Evolutionary conservation across 306 rosid species (phyloP), one percentile per base, ranked within the genome.

Genomic region (Ammopiptanthus mongolicus): DNA sequence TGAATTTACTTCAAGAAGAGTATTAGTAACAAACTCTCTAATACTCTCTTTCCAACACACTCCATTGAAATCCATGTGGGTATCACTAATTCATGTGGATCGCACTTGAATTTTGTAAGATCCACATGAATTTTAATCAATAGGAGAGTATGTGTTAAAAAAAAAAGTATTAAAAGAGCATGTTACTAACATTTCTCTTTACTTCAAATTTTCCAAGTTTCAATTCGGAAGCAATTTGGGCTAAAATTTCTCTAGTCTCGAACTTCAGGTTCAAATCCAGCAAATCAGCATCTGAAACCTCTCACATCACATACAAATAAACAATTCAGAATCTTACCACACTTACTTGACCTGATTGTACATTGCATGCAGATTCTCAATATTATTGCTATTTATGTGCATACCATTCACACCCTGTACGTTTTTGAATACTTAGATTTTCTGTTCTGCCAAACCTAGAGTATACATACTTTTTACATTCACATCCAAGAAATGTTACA

Each of bases 381-480:
- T 42, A 62, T 5, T 6, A 53, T 78, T 84, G n/a, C n/a, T n/a
- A 72, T 61, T 63, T 76, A 80, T 63, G 66, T 53, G 47, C 82
- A 71, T 37, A 47, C 63, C 71, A 52, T 17, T 58, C 58, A 21
- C 73, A 39, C 25, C 28, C 14, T 23, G 19, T 41, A 25, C 8
- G 15, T 8, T 29, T 65, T 66, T n/a, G 50, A 62, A 46, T 17
- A 60, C 18, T 19, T 51, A 14, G 59, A 21, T 74, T 72, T 17
- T 37, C 42, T 52, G 53, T 65, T 76, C 80, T 63, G 56, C 78
- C 34, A 60, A 69, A 48, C 12, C 71, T 47, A 18, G 15, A 41
- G 15, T 21, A 70, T 4, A 12, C 60, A n/a, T 58, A 5, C 46
- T 73, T 71, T 75, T 25, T 75, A 74, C 79, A 74, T 21, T 15